phyloP scores from a whole-genome alignment of 495 filamentous ascomycete species.

The Aspergillus homomorphus region DNA sequence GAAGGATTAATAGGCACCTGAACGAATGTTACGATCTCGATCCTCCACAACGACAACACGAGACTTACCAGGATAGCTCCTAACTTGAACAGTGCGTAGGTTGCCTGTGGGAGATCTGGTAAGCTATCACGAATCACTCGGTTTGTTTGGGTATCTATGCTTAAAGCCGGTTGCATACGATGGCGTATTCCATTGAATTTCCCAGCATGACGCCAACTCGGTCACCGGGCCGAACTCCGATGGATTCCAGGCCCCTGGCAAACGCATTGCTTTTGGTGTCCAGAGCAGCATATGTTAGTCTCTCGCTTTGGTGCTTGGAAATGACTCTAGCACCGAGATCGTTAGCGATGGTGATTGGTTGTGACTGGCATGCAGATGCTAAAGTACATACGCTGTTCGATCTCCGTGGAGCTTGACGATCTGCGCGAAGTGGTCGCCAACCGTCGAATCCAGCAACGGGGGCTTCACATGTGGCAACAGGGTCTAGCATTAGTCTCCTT shows the following conservation, averaged over 20 bases:
- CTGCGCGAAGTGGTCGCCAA: conserved; percentile 75
- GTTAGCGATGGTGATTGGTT: conserved; percentile 1
- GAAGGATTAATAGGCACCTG: conserved; percentile 87
- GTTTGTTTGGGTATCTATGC: neutral
- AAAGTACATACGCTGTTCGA: conserved; percentile 56
- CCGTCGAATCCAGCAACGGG: conserved; percentile 67
- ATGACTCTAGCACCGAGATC: conserved; percentile 49
- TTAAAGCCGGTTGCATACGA: conserved; percentile 41
- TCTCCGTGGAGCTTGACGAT: conserved; percentile 73
- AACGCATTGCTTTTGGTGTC: conserved; percentile 74
- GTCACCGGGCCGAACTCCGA: conserved; percentile 80
- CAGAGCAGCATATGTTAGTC: conserved; percentile 70
- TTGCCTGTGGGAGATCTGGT: conserved; percentile 43
- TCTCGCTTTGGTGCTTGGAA: conserved; percentile 58
- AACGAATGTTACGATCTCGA: neutral
- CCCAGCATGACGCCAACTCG: conserved; percentile 83
- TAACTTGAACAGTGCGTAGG: conserved; percentile 89
- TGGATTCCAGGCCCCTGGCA: conserved; percentile 65
- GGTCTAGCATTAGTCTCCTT: neutral
- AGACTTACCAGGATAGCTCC: conserved; percentile 76
- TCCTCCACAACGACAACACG: neutral
- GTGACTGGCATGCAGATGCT: neutral
- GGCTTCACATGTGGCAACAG: conserved; percentile 48
- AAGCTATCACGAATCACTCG: neutral
- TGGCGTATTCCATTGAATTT: conserved; percentile 78